Percentiles rank a stretch among this genome's conserved stretches.
Evolutionary conservation across 1,284 basidiomycete species (phyloP).

Genomic region (Volvariella surrecta): DNA sequence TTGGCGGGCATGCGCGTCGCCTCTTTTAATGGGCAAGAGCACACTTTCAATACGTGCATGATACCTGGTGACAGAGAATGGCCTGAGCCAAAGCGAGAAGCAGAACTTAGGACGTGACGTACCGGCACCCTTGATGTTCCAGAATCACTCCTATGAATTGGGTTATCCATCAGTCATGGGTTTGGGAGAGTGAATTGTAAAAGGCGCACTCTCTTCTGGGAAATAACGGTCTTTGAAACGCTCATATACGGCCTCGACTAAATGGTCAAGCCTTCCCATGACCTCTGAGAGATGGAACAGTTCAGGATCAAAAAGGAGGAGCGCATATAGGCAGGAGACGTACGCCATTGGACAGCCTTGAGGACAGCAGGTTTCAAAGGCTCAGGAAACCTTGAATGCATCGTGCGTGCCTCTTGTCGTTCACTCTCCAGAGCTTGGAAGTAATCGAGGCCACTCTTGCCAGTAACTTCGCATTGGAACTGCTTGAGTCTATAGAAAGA

Average conservation of each 20-base stretch:
- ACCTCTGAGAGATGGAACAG: constrained; percentile 56
- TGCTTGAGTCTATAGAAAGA: constrained; percentile 90
- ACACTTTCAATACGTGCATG: constrained; percentile 71
- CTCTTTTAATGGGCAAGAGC: constrained; percentile 54
- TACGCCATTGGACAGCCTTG: constrained; percentile 92
- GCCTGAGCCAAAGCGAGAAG: constrained; percentile 5
- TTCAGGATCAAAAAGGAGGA: constrained; percentile 11
- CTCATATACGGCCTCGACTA: constrained; percentile 92
- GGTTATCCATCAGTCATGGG: constrained; percentile 9
- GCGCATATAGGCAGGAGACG: constrained; percentile 27
- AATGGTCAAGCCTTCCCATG: constrained; percentile 88
- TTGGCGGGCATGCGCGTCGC: constrained; percentile 35
- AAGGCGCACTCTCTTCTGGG: constrained; percentile 72
- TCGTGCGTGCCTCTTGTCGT: constrained; percentile 76
- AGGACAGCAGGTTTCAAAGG: constrained; percentile 89
- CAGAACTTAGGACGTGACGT: constrained; percentile 22
- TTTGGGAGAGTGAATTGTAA: constrained; percentile 12
- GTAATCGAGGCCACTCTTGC: constrained; percentile 89
- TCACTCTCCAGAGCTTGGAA: constrained; percentile 93
- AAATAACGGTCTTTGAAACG: constrained; percentile 96
- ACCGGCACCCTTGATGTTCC: constrained; percentile 79
- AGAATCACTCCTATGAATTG: constrained; percentile 63
- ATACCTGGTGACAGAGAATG: constrained; percentile 43
- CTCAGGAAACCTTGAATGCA: constrained; percentile 89
- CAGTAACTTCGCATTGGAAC: constrained; percentile 93